Evolutionary conservation across 2,329 filamentous ascomycete genomes (phyloP), one percentile per base, ranked within the genome.

Genomic region (Ramularia endophylla): DNA sequence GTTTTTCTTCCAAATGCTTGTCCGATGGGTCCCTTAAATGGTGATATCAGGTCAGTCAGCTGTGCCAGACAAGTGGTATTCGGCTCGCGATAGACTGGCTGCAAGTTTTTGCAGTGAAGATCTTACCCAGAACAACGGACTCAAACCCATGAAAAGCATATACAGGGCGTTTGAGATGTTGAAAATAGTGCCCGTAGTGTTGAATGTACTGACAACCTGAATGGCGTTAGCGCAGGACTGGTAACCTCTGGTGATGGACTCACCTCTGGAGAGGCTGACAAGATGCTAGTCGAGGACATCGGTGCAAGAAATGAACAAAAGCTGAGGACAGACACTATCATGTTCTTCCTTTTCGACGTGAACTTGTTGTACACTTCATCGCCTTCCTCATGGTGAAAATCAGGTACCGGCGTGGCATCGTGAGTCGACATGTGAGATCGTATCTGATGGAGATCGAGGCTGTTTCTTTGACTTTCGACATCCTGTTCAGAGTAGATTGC

Each of bases 271-370:
- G 83, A 77, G 2, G 84, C 85, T 1, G 83, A 74, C 9, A 90
- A 64, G 7, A 89, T 78, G 1, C 81, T 81, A 0, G 85, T 89
- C 28, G 80, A 85, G 2, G 80, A 83, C 17, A 87, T 76, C 0
- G 86, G 86, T 1, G 85, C 80, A 32, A 90, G 68, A 49, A 90
- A 87, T 18, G 81, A 79, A 64, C 83, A 87, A 57, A 82, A 85
- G 0, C 83, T 81, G 38, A 89, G 65, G 5, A 88, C 73, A 8
- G 70, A 67, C 12, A 87, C 81, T 38, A 90, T 84, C 46, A 79
- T 56, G 2, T 72, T 58, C 62, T 90, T 92, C 29, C 80, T 75
- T 12, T 67, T 65, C 3, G 65, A 63, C 0, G 80, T 73, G 46
- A 88, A 73, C 13, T 73, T 73, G 53, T 81, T 73, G 66, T 88